Conservation (phyloP, 1,139 yeast species). For the Saccharomyces hybrid region DNA sequence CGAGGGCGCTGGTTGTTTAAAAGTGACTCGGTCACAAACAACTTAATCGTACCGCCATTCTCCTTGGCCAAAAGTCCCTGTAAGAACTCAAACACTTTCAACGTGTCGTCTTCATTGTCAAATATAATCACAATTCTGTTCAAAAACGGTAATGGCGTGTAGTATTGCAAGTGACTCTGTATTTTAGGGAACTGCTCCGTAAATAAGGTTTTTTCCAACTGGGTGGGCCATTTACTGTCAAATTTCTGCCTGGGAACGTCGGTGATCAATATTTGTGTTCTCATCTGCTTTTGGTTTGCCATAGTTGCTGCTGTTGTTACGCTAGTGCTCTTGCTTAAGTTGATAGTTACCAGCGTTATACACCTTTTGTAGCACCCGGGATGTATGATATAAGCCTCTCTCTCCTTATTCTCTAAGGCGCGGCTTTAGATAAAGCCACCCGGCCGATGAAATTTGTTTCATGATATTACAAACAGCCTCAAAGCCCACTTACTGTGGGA, state of each 20-base stretch:
- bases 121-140: conserved; percentile 27
- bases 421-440: neutral
- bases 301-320: neutral
- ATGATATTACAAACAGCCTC: neutral
- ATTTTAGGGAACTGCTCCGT: conserved; percentile 19
- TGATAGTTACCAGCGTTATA: neutral
- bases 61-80: conserved; percentile 6
- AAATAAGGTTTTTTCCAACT: conserved; percentile 19
- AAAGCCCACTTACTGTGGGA: neutral
- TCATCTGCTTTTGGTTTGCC: conserved; percentile 6
- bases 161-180: conserved; percentile 19
- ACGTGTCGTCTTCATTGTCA: conserved; percentile 19
- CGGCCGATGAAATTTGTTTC: conserved; percentile 1
- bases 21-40: conserved; percentile 27
- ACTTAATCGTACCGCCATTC: conserved; percentile 10
- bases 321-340: neutral
- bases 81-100: conserved; percentile 17
- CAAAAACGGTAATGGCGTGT: conserved; percentile 27
- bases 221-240: conserved; percentile 22
- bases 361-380: neutral
- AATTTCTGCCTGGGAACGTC: conserved; percentile 24
- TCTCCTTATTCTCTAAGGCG: neutral
- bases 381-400: neutral
- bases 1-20: conserved; percentile 13
- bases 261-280: conserved; percentile 27